Base-by-base conservation (phyloP, 225 moss, liverwort and hornwort species). In the Rhytidiadelphus loreus region DNA sequence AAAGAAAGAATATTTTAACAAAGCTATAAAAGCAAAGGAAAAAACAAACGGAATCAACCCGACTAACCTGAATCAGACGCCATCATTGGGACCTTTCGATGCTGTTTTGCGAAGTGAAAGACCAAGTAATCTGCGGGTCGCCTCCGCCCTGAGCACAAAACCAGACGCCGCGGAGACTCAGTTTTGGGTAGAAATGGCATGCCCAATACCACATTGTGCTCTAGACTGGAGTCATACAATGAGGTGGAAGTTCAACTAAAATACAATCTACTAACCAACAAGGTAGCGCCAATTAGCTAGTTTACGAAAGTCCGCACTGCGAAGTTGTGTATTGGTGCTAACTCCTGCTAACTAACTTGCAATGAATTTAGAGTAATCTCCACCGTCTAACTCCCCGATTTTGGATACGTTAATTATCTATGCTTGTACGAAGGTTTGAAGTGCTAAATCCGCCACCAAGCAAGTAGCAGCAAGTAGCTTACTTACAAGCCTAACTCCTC, bases 51-150 rank as follows among this genome's bases (percentile, higher is more conserved):
- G 28, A 77, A 83, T 53, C 83, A 56, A 84, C 43, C 58, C 52
- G 44, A 72, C 82, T 74, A 41, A 92, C 89, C 89, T 88, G 76
- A 77, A 89, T 86, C 77, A 90, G 62, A 48, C 55, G 64, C 58
- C 69, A 44, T 93, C 91, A n/a, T 50, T 85, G 41, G 62, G 48
- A 77, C 66, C 86, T 77, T 84, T 91, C 48, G 84, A 80, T 70
- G 87, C 87, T 90, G 89, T 64, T 77, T 22, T 84, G 71, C 83
- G 48, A 41, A 93, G 88, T 52, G 93, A 90, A 85, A 94, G 91
- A 80, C 93, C 90, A 19, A 94, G 90, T 83, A 94, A 81, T 90
- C 94, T 91, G 76, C 89, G 91, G 74, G 93, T 94, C 50, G 93
- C 93, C 87, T 94, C 94, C 83, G 91, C 90, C 86, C 94, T 94